A percentile compares a stretch with the other conserved stretches of the same genome.
These are phyloP conservation scores for Trapa bicornis DNA, from an alignment of 345 rosid species.

Conservation along the genomic window DNA sequence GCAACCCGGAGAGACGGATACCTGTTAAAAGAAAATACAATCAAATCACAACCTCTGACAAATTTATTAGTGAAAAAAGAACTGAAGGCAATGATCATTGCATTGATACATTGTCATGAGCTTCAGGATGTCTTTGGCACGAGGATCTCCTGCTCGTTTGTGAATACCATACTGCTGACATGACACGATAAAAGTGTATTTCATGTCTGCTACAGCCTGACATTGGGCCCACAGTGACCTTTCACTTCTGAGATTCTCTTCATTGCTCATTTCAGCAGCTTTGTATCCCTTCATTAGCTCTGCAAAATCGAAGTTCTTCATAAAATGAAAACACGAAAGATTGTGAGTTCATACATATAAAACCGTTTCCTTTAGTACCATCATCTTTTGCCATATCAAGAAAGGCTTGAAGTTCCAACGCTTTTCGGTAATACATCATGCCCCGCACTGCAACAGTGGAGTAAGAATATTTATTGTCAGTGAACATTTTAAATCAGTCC, in stretches of 20 bases:
- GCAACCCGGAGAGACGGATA: conserved; percentile 97
- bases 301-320: conserved; percentile 15
- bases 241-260: conserved; percentile 62
- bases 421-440: conserved; percentile 97
- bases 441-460: conserved; percentile 67
- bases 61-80: background rate
- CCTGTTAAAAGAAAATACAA: conserved; percentile 30
- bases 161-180: conserved; percentile 94
- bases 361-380: conserved; percentile 30
- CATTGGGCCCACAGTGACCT: conserved; percentile 80
- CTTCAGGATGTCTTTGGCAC: conserved; percentile 81
- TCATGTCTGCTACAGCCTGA: conserved; percentile 98
- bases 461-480: background rate
- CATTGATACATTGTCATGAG: conserved; percentile 69
- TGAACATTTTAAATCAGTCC: background rate
- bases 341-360: background rate
- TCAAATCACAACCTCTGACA: conserved; percentile 5
- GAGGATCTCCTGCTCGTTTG: conserved; percentile 66
- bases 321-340: background rate
- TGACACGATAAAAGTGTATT: conserved; percentile 86
- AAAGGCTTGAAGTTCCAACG: conserved; percentile 98
- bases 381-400: conserved; percentile 97
- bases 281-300: conserved; percentile 97
- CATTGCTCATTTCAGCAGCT: conserved; percentile 66
- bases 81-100: background rate